These are phyloP conservation scores for Yamadazyma aaseri DNA, from an alignment of 1,139 yeast genomes.

Conservation along the genomic window DNA sequence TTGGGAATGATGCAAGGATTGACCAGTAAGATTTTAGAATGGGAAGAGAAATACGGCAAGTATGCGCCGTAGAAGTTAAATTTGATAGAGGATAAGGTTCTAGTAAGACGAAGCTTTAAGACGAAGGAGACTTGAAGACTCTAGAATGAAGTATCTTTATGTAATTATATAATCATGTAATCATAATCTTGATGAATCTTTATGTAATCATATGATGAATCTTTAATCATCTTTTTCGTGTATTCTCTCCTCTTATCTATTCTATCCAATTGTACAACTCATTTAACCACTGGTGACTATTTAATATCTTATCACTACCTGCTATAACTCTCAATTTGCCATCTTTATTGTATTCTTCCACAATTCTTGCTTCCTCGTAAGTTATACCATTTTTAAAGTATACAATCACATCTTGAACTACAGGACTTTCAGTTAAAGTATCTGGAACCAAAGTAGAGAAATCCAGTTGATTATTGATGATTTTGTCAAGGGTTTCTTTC, in stretches of 20 bases:
- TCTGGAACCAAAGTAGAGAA: slow-evolving; percentile 17
- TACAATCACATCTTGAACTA: slow-evolving; percentile 73
- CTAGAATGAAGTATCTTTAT: too few species aligned
- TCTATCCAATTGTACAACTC: slow-evolving; percentile 13
- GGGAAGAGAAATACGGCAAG: slow-evolving; percentile 77
- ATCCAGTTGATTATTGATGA: slow-evolving; percentile 18
- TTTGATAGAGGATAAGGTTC: too few species aligned
- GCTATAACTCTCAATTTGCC: slow-evolving; percentile 52
- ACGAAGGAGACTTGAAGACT: too few species aligned
- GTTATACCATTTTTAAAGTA: slow-evolving; percentile 91
- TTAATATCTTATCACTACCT: slow-evolving; percentile 76
- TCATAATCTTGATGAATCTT: too few species aligned
- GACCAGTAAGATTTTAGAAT: slow-evolving; percentile 62
- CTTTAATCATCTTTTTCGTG: too few species aligned
- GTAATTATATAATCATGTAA: too few species aligned
- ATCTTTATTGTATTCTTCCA: slow-evolving; percentile 64
- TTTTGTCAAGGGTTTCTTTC: slow-evolving; percentile 36
- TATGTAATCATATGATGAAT: not conserved
- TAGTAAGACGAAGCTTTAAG: too few species aligned
- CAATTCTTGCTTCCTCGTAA: slow-evolving; percentile 84
- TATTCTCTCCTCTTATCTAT: too few species aligned
- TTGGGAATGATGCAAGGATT: slow-evolving; percentile 65
- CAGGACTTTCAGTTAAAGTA: slow-evolving; percentile 17
- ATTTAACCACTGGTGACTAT: slow-evolving; percentile 54
- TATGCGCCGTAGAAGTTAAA: slow-evolving; percentile 36